Percentiles rank a stretch among this genome's conserved stretches.
phyloP scores from a whole-genome alignment of 345 rosid species.

The Dovyalis caffra region DNA sequence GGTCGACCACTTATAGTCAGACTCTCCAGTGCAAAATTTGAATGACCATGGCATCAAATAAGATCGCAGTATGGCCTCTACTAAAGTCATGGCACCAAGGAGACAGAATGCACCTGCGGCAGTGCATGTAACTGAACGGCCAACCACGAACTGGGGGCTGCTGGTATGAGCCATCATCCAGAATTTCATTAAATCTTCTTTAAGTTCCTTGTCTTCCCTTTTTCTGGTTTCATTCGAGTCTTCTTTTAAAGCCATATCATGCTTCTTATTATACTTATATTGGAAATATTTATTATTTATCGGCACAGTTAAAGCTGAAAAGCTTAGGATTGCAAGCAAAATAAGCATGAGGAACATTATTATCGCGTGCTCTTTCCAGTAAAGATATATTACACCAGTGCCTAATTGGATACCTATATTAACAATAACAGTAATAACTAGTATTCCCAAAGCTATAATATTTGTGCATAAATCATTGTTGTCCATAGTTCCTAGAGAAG shows the following conservation, averaged over 20 bases:
- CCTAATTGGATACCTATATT: slow-evolving; percentile 75
- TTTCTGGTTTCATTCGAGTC: slow-evolving; percentile 34
- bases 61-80: slow-evolving; percentile 62
- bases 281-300: slow-evolving; percentile 51
- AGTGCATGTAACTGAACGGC: slow-evolving; percentile 72
- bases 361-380: slow-evolving; percentile 56
- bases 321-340: slow-evolving; percentile 52
- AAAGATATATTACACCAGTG: slow-evolving; percentile 67
- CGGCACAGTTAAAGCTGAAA: slow-evolving; percentile 58
- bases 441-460: slow-evolving; percentile 65
- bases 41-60: slow-evolving; percentile 54
- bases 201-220: slow-evolving; percentile 39
- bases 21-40: slow-evolving; percentile 62
- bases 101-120: slow-evolving; percentile 82
- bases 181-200: slow-evolving; percentile 53
- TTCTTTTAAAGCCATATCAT: slow-evolving; percentile 54
- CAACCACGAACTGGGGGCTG: slow-evolving; percentile 83
- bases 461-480: slow-evolving; percentile 50
- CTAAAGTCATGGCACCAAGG: slow-evolving; percentile 50
- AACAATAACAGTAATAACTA: slow-evolving; percentile 64
- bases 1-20: slow-evolving; percentile 83
- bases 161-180: slow-evolving; percentile 95
- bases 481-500: slow-evolving; percentile 78
- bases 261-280: slow-evolving; percentile 53
- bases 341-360: slow-evolving; percentile 57